phyloP scores from a whole-genome alignment of 2,329 filamentous ascomycete genomes.

The Cladophialophora yegresii region DNA sequence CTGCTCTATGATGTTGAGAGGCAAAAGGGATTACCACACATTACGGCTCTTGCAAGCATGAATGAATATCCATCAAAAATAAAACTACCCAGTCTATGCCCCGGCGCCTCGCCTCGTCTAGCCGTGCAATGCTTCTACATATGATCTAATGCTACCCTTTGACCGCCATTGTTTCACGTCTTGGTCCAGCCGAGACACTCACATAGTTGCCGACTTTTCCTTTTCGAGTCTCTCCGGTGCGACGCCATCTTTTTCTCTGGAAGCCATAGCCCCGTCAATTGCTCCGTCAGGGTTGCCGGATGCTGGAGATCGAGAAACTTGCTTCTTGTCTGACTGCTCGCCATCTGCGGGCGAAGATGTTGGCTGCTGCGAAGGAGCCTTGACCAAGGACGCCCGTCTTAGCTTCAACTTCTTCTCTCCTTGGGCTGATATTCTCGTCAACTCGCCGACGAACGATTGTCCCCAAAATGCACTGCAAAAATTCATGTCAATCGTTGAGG shows the following conservation, averaged over 20 bases:
- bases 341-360: constrained; percentile 6
- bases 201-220: constrained; percentile 4
- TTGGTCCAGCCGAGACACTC: not conserved
- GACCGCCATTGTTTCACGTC: not conserved
- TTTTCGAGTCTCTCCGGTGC: not conserved
- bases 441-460: constrained; percentile 83
- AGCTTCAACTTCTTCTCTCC: constrained; percentile 54
- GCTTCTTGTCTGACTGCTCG: constrained; percentile 1
- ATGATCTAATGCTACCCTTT: constrained; percentile 5
- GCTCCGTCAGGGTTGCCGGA: not conserved
- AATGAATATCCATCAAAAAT: not conserved
- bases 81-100: constrained; percentile 6
- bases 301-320: not conserved
- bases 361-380: constrained; percentile 15
- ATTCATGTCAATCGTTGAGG: constrained; percentile 32
- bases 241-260: not conserved
- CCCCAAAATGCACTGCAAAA: constrained; percentile 82
- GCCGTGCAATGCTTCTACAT: not conserved
- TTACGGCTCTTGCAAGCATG: not conserved
- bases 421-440: constrained; percentile 62
- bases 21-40: not conserved
- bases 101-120: not conserved
- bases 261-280: not conserved
- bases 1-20: not conserved
- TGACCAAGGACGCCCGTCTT: constrained; percentile 33